These are phyloP conservation scores for Ilex aquifolium DNA, from an alignment of 257 asterid genomes.

Conservation along the genomic window DNA sequence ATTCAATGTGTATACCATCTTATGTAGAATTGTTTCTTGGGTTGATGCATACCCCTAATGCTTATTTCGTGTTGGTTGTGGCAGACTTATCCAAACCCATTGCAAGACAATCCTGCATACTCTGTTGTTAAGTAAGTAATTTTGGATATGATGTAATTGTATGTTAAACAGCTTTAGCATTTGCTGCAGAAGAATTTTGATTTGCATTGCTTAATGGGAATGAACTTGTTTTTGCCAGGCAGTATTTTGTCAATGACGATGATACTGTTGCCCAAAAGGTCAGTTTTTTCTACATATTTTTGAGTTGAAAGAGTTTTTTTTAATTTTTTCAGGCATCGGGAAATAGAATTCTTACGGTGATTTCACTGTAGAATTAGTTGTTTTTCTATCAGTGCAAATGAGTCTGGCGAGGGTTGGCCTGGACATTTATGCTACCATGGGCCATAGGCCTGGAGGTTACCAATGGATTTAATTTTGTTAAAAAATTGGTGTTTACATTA, in stretches of 20 bases:
- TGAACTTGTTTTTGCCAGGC: conserved; percentile 37
- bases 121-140: conserved; percentile 64
- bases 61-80: conserved; percentile 5
- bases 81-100: conserved; percentile 78
- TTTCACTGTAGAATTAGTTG: background rate
- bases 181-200: background rate
- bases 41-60: background rate
- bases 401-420: background rate
- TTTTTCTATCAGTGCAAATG: background rate
- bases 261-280: conserved; percentile 83
- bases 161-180: background rate
- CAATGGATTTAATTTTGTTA: background rate
- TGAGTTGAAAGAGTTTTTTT: too few relatives aligned
- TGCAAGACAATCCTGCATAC: conserved; percentile 82
- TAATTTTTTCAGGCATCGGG: too few relatives aligned
- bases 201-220: background rate
- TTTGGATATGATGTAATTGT: background rate
- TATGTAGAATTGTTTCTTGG: background rate
- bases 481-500: conserved; percentile 4
- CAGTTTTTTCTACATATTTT: conserved; percentile 10
- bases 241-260: conserved; percentile 78
- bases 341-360: too few relatives aligned
- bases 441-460: background rate
- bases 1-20: too few relatives aligned
- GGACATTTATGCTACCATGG: background rate